Conservation (phyloP, 257 asterid species). For the Solanum appendiculatum region DNA sequence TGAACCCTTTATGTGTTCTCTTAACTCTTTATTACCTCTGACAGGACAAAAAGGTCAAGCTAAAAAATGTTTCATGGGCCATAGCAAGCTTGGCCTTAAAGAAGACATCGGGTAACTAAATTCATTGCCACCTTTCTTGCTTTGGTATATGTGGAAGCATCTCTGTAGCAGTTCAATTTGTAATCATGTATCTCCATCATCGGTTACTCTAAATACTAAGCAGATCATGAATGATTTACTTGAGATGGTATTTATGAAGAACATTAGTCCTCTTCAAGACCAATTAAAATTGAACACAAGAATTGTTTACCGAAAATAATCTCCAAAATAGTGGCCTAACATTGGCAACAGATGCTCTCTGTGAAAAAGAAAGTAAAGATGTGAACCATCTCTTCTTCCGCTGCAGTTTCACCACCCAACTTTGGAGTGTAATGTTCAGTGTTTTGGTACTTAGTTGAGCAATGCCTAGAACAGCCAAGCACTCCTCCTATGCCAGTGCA, state of each 20-base stretch:
- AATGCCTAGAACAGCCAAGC: neutral
- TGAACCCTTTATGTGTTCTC: neutral
- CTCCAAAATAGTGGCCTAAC: neutral
- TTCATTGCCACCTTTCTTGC: neutral
- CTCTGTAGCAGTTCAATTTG: neutral
- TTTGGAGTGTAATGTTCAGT: neutral
- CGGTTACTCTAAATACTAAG: neutral
- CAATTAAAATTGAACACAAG: neutral
- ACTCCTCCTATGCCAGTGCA: neutral
- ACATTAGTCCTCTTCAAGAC: neutral
- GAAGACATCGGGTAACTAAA: slow-evolving; percentile 43
- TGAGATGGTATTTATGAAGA: neutral
- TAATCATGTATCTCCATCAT: neutral
- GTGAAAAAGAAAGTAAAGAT: neutral
- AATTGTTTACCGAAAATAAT: neutral
- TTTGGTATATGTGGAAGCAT: neutral
- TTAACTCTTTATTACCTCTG: slow-evolving; percentile 4
- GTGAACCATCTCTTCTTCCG: neutral
- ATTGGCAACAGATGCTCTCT: neutral
- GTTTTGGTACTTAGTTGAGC: neutral
- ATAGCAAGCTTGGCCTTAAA: slow-evolving; percentile 49
- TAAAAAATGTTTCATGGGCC: slow-evolving; percentile 88
- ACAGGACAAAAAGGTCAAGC: slow-evolving; percentile 57
- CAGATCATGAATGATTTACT: neutral
- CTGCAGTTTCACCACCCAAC: neutral